Evolutionary conservation across 257 asterid species (phyloP).

Genomic region (Ophiorrhiza pumila): DNA sequence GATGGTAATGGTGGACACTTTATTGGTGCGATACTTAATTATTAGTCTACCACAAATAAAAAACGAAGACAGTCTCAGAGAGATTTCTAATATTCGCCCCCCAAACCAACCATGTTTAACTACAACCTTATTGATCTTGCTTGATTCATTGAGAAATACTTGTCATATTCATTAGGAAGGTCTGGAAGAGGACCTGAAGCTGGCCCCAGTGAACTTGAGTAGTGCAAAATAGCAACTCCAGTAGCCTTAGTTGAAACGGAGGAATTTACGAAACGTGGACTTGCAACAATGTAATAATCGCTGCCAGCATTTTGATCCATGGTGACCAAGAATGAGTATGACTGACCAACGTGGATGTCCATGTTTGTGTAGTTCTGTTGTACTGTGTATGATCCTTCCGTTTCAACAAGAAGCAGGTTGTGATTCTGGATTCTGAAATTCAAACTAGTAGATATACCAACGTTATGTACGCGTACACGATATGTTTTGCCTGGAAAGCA

Average conservation of each 20-base stretch:
- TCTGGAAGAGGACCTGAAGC: constrained; percentile 98
- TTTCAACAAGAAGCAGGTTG: constrained; percentile 81
- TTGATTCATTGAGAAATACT: constrained; percentile 87
- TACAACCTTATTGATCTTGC: constrained; percentile 94
- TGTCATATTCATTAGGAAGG: constrained; percentile 81
- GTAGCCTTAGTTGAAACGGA: constrained; percentile 50
- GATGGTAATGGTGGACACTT: not conserved
- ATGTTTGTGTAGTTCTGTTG: constrained; percentile 83
- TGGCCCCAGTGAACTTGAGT: constrained; percentile 73
- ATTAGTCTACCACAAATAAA: not conserved
- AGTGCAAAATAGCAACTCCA: constrained; percentile 83
- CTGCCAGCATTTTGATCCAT: constrained; percentile 78
- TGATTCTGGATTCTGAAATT: constrained; percentile 94
- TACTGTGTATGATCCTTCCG: constrained; percentile 93
- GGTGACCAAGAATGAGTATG: constrained; percentile 85
- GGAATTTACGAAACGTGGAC: constrained; percentile 70
- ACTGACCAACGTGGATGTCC: constrained; percentile 97
- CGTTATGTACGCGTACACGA: constrained; percentile 81
- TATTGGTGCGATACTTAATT: constrained; percentile 16
- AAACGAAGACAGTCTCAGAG: constrained; percentile 19
- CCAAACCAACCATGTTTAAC: constrained; percentile 19
- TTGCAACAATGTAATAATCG: constrained; percentile 89
- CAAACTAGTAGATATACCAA: constrained; percentile 82
- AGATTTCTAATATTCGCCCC: constrained; percentile 26
- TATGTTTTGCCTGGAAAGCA: constrained; percentile 71